Evolutionary conservation across 495 filamentous ascomycete genomes (phyloP), one percentile per base, ranked within the genome.

Genomic region (Barbatosphaeria neglecta): DNA sequence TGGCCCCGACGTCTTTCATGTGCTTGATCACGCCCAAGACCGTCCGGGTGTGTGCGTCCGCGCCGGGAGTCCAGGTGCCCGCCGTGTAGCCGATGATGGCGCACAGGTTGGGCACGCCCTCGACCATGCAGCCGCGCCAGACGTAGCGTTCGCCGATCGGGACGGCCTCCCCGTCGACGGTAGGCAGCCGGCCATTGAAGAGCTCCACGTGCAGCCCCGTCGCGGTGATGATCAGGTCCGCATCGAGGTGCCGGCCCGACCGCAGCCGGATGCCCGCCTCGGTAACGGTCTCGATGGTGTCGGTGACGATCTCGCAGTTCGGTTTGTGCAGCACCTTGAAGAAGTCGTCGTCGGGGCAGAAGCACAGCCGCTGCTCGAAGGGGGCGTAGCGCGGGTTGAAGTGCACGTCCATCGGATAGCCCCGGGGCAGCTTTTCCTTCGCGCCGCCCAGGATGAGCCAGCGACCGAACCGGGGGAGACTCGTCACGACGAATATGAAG

Each of bases 221-320:
- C 0, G 85, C 84, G 0, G 83, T 84, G 49, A 89, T 62, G 56
- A 90, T 83, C 53, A 84, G 78, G 61, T 90, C 83, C 0, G 81
- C 77, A 1, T 77, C 67, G 3, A 89, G 54, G 0, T 56, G 58
- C 40, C 75, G 67, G 16, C 81, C 84, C 0, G 72, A 73, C 23
- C 68, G 59, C 18, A 86, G 71, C 16, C 60, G 50, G 46, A 90
- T 80, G 1, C 76, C 73, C 11, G 71, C 67, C 18, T 65, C 59
- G 0, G 76, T 81, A 8, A 90, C 77, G 0, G 66, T 69, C n/a
- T 76, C 65, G 61, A 90, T 86, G 13, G 62, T 71, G 33, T 79
- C 83, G 0, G 85, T 90, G 5, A 77, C 73, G n/a, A 90, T 65
- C 37, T 73, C 65, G 2, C 73, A 73, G 45, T 78, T 77, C 18